Evolutionary conservation across 352 stramenopile genomes (phyloP).

Genomic region (Peronospora belbahrii): DNA sequence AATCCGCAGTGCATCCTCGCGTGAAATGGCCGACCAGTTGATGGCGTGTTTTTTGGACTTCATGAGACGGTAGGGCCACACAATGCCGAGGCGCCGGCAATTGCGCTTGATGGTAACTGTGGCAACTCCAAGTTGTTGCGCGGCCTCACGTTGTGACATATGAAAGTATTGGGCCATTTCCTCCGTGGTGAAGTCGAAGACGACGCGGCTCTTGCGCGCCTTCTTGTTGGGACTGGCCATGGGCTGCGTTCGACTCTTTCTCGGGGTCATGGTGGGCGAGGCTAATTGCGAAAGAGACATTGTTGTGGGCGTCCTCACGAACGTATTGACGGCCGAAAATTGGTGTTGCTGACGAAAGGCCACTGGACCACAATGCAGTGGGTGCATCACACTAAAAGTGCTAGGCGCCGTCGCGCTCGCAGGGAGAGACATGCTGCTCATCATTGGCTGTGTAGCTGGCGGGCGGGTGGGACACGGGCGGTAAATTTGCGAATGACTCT

Average conservation of each 20-base stretch:
- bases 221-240: conserved; percentile 23
- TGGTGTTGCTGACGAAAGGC: conserved; percentile 1
- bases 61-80: conserved; percentile 49
- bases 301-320: neutral
- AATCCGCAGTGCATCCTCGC: conserved; percentile 29
- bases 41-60: conserved; percentile 42
- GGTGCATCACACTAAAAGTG: conserved; percentile 18
- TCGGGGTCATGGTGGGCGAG: conserved; percentile 11
- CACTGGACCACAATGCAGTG: conserved; percentile 10
- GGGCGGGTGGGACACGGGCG: neutral
- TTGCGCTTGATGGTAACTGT: conserved; percentile 58
- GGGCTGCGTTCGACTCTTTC: conserved; percentile 4
- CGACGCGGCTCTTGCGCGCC: conserved; percentile 38
- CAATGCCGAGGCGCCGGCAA: conserved; percentile 47
- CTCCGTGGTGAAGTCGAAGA: conserved; percentile 48
- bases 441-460: conserved; percentile 3
- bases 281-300: conserved; percentile 4
- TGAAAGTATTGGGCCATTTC: conserved; percentile 52
- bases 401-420: conserved; percentile 3
- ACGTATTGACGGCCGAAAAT: conserved; percentile 5
- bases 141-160: conserved; percentile 47
- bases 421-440: conserved; percentile 19
- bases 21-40: conserved; percentile 30
- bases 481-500: conserved; percentile 24
- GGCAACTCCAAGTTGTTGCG: conserved; percentile 43